Conservation (phyloP, 179 eudicot genomes). For the Silene noctiflora region DNA sequence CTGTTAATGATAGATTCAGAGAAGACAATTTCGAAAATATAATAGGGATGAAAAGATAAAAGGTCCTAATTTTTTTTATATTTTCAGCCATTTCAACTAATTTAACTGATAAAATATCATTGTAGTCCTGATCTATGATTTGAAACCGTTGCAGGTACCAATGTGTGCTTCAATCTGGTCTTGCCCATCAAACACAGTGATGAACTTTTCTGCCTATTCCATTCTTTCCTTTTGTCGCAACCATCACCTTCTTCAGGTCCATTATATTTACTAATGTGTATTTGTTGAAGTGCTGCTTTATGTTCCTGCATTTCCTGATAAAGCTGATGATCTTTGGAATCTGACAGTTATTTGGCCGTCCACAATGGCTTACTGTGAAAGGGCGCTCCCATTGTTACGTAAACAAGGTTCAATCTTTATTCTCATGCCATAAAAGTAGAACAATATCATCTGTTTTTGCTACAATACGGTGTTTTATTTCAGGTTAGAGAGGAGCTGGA, state of each 20-base stretch:
- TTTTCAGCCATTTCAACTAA: too few species aligned
- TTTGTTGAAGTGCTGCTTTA: neutral
- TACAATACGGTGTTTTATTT: slow-evolving; percentile 10
- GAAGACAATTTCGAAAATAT: too few species aligned
- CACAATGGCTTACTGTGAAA: slow-evolving; percentile 90
- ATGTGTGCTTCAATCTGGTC: slow-evolving; percentile 95
- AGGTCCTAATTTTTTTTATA: too few species aligned
- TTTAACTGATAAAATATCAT: too few species aligned
- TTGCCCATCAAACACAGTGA: slow-evolving; percentile 75
- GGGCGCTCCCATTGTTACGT: slow-evolving; percentile 85
- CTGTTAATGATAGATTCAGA: too few species aligned
- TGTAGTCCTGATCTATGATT: neutral
- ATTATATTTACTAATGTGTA: neutral
- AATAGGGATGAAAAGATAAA: too few species aligned
- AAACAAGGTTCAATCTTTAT: slow-evolving; percentile 42
- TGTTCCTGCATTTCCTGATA: neutral
- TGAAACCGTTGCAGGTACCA: slow-evolving; percentile 50
- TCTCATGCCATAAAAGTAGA: neutral
- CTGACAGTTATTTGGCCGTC: slow-evolving; percentile 79
- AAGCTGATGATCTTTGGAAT: neutral
- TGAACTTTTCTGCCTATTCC: slow-evolving; percentile 72
- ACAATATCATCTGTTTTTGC: neutral
- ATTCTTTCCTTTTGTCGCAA: slow-evolving; percentile 90
- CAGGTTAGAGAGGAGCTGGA: slow-evolving; percentile 61
- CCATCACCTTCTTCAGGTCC: slow-evolving; percentile 89